Base-by-base conservation (phyloP, 352 stramenopile species). In the Pythium phragmitis region DNA sequence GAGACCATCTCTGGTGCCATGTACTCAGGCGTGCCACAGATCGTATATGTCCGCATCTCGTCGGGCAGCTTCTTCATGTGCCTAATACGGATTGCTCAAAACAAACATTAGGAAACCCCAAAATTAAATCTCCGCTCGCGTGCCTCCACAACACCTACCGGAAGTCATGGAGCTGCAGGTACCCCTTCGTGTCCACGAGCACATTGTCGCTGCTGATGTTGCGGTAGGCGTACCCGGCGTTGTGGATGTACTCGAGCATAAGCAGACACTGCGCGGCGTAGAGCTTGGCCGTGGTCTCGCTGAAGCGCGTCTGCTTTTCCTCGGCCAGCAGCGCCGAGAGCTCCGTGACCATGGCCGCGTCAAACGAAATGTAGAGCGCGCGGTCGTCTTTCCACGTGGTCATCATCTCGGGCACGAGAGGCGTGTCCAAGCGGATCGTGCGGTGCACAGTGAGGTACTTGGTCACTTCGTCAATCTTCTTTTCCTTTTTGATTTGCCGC, bases 1-100 rank as follows among this genome's bases (percentile, higher is more conserved):
- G 85, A 94, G 37, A 96, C 76, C 84, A 96, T 92, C 66, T 96
- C 88, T 0, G 88, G 88, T 9, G 88, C 82, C 74, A 96, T 93
- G 72, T 96, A 96, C 71, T 96, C 88, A 30, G 88, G 80, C 23
- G 87, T 96, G 9, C 87, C 87, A 46, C 87, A 96, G 59, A 96
- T 91, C 34, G 88, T 96, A 71, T 94, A 93, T 33, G 88, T 96
- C 13, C 85, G 79, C 19, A 78, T 79, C 58, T 93, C 81, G 54
- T 95, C 86, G 8, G 82, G 80, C 6, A 92, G 77, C 46, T 89
- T 89, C 63, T 92, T 92, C 82, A 91, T 89, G 69, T 91, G 80
- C 42, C 82, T 83, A 57, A 36, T 28, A 7, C 17, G 21, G 16
- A 23, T 33, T 7, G 57, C 13, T 8, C 19, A 7, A 67, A 36